A percentile compares a stretch with the other conserved stretches of the same genome.
Evolutionary conservation across 2,329 filamentous ascomycete species (phyloP).

Genomic region (Diplodia seriata): DNA sequence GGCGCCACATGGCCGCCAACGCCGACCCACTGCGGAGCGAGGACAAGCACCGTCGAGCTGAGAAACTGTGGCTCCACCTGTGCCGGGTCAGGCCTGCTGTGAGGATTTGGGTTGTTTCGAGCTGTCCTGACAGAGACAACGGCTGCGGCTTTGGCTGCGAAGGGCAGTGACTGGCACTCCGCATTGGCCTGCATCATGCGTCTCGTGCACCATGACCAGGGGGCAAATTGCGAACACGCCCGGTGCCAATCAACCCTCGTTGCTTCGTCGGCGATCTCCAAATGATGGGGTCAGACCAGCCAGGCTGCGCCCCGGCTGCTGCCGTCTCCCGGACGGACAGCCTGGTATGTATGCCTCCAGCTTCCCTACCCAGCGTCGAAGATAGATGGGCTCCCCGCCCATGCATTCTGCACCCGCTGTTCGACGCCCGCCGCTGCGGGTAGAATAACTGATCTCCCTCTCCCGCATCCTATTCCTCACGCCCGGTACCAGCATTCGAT

Average conservation of each 20-base stretch:
- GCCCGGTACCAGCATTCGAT: neutral
- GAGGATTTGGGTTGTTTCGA: neutral
- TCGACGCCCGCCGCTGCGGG: slow-evolving; percentile 11
- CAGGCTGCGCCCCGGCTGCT: slow-evolving; percentile 24
- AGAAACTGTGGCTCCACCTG: neutral
- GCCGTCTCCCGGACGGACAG: slow-evolving; percentile 12
- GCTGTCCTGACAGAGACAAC: neutral
- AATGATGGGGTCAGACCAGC: slow-evolving; percentile 22
- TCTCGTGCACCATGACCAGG: slow-evolving; percentile 9
- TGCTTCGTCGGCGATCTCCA: slow-evolving; percentile 29
- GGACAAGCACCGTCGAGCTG: neutral
- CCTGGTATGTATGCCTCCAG: slow-evolving; percentile 20
- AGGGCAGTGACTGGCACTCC: slow-evolving; percentile 24
- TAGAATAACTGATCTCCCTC: slow-evolving; percentile 15
- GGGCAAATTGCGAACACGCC: slow-evolving; percentile 22
- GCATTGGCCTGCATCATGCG: slow-evolving; percentile 22
- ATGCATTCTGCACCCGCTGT: slow-evolving; percentile 8
- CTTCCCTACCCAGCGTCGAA: slow-evolving; percentile 8
- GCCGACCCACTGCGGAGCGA: slow-evolving; percentile 13
- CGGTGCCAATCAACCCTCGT: slow-evolving; percentile 18
- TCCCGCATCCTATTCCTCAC: slow-evolving; percentile 3
- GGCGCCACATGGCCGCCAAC: neutral
- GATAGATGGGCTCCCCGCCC: slow-evolving; percentile 26
- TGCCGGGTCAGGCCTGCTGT: too few relatives aligned
- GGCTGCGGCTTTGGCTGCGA: slow-evolving; percentile 11